Evolutionary conservation across 805 yeast genomes (phyloP), one percentile per base, ranked within the genome.

Genomic region (Ogataea trehaloabstinens): DNA sequence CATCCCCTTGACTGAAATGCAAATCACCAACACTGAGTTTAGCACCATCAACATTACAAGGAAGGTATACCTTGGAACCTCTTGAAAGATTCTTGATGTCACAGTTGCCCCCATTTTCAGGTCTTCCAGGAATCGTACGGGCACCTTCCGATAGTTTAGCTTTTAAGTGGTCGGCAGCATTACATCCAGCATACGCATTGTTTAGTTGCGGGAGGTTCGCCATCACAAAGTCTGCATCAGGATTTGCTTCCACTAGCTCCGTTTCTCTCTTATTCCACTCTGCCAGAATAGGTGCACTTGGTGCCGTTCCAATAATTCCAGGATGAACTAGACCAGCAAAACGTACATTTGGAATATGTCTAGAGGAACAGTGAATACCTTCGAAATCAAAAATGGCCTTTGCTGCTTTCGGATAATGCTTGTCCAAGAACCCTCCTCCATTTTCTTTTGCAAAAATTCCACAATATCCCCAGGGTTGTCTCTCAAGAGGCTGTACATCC

Each of bases 381-480:
- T 73, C 76, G 43, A 73, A 69, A 46, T 73, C 78, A 52, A 70
- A 73, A 27, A 73, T 61, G 4, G 78, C 78, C 48, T 73, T 73
- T 12, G 77, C 75, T 13, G 74, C 70, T 34, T 70, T 66, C 4
- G 78, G 78, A 48, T 70, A 73, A 44, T 66, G 71, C 33, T 60
- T 59, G 46, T 72, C 77, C 21, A 73, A 56, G 44, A 73, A 71
- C 2, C 78, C 76, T 11, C 78, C 78, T 4, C 78, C 78, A 43
- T 73, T 72, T 44, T 61, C 61, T 49, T 66, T 70, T 38, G 68
- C 70, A 48, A 73, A 73, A 4, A 73, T 56, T 10, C 76, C 78
- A 48, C 70, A 64, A 51, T 73, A 73, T 2, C 78, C 78, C 78
- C 78, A 73, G 12, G 77, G 75, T 44, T 68, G 75, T 48, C 71